Base-by-base conservation (phyloP, 768 basidiomycete species). In the Pisolithus sp. region DNA sequence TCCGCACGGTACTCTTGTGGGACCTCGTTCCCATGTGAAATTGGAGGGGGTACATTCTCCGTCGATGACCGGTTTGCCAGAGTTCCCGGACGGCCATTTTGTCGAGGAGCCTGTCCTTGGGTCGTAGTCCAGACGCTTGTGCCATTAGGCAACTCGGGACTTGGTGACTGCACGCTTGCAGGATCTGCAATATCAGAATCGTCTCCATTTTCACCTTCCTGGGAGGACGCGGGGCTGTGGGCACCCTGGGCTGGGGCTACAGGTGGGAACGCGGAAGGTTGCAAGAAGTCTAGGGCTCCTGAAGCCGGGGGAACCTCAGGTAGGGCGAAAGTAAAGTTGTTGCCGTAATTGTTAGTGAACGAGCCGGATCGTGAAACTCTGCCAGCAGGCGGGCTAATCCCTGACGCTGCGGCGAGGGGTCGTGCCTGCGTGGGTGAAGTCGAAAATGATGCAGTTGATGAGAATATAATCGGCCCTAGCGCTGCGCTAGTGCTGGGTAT, bases 1-100 rank as follows among this genome's bases (percentile, higher is more conserved):
- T 90, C 86, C 18, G 73, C 69, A 51, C 82, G 79, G 59, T 92
- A 86, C 66, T 95, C 93, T 53, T 81, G 77, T 5, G 89, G 88
- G 44, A 92, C 78, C 60, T 90, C 88, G 52, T 79, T 79, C 49
- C 69, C 72, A 51, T 77, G 75, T 21, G 34, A 34, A 47, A 31
- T 31, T 20, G 46, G 3, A 17, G 57, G 7, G 13, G 53, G 7
- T n/a, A 68, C 45, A 47, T 68, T 68, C 54, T 68, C 66, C 30
- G 41, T 40, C 4, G 66, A 68, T 6, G 44, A 50, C n/a, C 40
- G 64, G 1, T 64, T 49, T 34, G 59, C 40, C 7, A 58, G 48
- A 40, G 47, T 36, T 28, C 41, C 53, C 26, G 59, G 49, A 52
- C 48, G 63, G 28, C 21, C 42, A 46, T 31, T 51, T 34, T 31